Base-by-base conservation (phyloP, 106 monocot species). In the Narthecium ossifragum region DNA sequence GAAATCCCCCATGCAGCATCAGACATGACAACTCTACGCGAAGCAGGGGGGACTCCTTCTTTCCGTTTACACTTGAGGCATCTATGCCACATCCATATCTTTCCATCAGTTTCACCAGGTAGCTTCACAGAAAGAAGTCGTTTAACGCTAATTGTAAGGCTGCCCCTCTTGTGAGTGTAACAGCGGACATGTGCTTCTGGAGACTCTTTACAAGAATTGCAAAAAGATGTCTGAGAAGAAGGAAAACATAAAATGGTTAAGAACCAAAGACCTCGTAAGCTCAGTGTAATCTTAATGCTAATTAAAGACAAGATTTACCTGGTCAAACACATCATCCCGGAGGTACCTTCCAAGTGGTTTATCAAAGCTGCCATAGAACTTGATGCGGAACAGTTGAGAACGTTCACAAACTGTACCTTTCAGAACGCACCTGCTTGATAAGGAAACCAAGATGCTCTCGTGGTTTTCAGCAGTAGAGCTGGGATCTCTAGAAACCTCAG, bases 41-140 rank as follows among this genome's bases (percentile, higher is more conserved):
- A 73, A 57, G 81, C 78, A 59, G 96, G 96, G 36, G 90, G 96
- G 41, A 86, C 62, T 63, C 86, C 86, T 64, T 84, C 75, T 38
- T 63, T 51, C 2, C 65, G 59, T 59, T 80, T 62, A 62, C 96
- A 96, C 58, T 63, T 81, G 29, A 90, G 77, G 59, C 96, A 96
- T 34, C 96, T 58, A 34, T 96, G 96, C 96, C 96, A 96, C 96
- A 96, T 96, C 96, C 96, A 96, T 75, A 96, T 96, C 80, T 66
- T 78, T 53, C 86, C 86, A 68, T 96, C 90, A 53, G 36, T 46
- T 68, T 81, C 86, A 15, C 96, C 96, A 31, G 86, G 73, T 33
- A 96, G 84, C 43, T 72, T 83, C 26, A 64, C 60, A 31, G 62
- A 73, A 45, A 67, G 30, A 41, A 90, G 75, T 33, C 69, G 62